phyloP scores from a whole-genome alignment of 2,329 filamentous ascomycete species.

The Hypoxylon sp. region DNA sequence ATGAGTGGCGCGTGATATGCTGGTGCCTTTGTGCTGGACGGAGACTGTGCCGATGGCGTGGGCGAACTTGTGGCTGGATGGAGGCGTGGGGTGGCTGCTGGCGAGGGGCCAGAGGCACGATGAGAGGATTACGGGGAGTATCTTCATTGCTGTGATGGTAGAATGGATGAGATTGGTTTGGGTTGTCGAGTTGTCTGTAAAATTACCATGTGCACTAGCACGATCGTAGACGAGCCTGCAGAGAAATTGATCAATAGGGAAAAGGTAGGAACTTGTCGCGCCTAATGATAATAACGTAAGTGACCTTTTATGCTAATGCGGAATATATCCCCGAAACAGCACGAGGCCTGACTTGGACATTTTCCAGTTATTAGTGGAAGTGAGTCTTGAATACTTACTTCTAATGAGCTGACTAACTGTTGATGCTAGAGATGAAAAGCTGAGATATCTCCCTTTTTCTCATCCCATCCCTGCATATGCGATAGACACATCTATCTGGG shows the following conservation, averaged over 20 bases:
- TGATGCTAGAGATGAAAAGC: neutral
- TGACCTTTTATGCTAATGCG: too few relatives aligned
- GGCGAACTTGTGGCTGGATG: neutral
- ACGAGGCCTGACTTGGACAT: neutral
- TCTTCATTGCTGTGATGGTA: slow-evolving; percentile 14
- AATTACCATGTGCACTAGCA: neutral
- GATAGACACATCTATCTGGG: neutral
- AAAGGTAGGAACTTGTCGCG: too few relatives aligned
- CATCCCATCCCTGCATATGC: neutral
- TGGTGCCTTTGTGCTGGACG: neutral
- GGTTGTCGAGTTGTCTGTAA: neutral
- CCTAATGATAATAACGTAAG: too few relatives aligned
- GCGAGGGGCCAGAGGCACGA: slow-evolving; percentile 23
- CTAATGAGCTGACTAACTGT: neutral
- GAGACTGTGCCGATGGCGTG: neutral
- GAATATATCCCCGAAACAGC: neutral
- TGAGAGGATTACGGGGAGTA: neutral
- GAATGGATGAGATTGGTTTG: neutral
- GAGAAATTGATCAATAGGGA: too few relatives aligned
- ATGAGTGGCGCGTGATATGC: neutral
- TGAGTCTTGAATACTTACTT: neutral
- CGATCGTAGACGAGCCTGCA: neutral
- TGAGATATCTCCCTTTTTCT: neutral
- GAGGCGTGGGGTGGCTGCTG: slow-evolving; percentile 3
- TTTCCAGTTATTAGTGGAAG: neutral